Percentiles rank a stretch among this genome's conserved stretches.
Evolutionary conservation across 169 alveolate genomes (phyloP).

Genomic region (Plasmodium gonderi): DNA sequence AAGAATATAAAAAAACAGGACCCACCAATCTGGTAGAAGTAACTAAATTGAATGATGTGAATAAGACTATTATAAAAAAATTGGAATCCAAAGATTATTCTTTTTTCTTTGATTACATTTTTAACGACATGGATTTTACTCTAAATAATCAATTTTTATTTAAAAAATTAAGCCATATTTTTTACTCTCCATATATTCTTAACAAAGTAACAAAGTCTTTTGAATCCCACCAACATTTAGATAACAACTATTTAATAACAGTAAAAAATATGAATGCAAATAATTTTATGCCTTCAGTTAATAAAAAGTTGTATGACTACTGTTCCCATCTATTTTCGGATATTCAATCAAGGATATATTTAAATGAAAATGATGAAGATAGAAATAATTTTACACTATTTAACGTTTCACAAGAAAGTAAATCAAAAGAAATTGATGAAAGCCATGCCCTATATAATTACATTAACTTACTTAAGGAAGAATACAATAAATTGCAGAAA

Average conservation of each 20-base stretch:
- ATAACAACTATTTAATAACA: constrained; percentile 44
- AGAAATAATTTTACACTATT: constrained; percentile 30
- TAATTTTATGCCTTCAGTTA: constrained; percentile 32
- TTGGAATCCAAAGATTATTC: neutral
- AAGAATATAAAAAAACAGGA: neutral
- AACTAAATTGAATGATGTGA: neutral
- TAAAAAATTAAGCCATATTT: constrained; percentile 20
- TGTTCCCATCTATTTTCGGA: constrained; percentile 70
- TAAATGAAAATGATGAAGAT: constrained; percentile 74
- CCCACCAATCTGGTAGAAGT: constrained; percentile 2
- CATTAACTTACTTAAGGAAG: constrained; percentile 62
- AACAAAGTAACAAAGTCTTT: constrained; percentile 25
- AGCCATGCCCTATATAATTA: constrained; percentile 64
- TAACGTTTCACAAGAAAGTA: constrained; percentile 51
- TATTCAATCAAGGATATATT: constrained; percentile 42
- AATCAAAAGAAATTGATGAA: constrained; percentile 66
- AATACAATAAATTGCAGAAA: constrained; percentile 28
- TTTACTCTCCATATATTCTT: constrained; percentile 11
- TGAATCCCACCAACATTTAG: constrained; percentile 72
- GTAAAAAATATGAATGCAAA: constrained; percentile 51
- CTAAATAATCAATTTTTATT: constrained; percentile 26
- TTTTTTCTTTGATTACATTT: neutral
- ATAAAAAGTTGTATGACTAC: constrained; percentile 58
- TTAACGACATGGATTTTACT: constrained; percentile 15
- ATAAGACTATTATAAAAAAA: neutral